Evolutionary conservation across 2,329 filamentous ascomycete genomes (phyloP).

Genomic region (Aspergillus awamori): DNA sequence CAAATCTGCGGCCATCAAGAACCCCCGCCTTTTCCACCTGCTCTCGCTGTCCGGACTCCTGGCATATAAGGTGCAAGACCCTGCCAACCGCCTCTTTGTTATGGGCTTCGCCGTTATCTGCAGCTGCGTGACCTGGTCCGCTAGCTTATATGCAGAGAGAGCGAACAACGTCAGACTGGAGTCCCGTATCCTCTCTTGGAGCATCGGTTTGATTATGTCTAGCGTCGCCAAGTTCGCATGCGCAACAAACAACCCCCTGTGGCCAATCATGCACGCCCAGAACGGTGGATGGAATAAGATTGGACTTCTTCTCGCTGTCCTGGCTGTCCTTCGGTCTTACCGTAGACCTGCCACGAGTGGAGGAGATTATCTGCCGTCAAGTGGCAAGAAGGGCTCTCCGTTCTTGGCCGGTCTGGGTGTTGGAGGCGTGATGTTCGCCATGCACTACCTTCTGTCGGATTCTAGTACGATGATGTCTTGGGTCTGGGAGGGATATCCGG

Average conservation of each 20-base stretch:
- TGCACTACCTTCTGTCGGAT: constrained; percentile 92
- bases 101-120: constrained; percentile 80
- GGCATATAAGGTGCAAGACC: constrained; percentile 74
- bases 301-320: constrained; percentile 72
- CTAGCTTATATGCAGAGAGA: constrained; percentile 77
- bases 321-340: constrained; percentile 76
- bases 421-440: constrained; percentile 80
- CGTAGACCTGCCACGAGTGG: constrained; percentile 60
- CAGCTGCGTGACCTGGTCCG: constrained; percentile 81
- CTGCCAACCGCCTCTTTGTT: constrained; percentile 74
- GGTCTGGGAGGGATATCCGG: constrained; percentile 96
- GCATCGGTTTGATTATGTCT: constrained; percentile 79
- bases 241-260: constrained; percentile 93
- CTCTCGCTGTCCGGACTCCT: constrained; percentile 76
- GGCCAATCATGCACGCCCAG: constrained; percentile 86
- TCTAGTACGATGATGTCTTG: constrained; percentile 98
- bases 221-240: constrained; percentile 90
- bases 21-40: constrained; percentile 72
- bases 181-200: constrained; percentile 77
- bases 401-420: constrained; percentile 75
- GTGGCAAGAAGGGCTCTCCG: constrained; percentile 66
- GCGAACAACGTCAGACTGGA: constrained; percentile 76
- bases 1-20: constrained; percentile 67
- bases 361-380: constrained; percentile 53
- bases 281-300: constrained; percentile 93